Base-by-base conservation (phyloP, 768 basidiomycete genomes). In the Phaeotremella fagi region DNA sequence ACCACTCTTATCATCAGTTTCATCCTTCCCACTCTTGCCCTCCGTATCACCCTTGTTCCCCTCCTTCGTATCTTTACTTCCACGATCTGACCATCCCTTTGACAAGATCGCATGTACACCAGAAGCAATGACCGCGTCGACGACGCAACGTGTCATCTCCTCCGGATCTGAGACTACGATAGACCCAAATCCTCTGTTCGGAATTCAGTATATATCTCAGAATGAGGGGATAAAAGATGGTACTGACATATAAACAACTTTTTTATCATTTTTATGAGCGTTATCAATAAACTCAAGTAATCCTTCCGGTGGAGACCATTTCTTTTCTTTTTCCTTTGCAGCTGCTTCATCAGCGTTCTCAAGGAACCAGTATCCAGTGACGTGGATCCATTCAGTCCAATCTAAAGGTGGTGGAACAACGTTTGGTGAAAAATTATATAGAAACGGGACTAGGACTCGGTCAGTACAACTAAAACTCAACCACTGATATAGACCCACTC, bases 361-460 rank as follows among this genome's bases (percentile, higher is more conserved):
- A 42, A 99, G 80, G 81, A 90, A 92, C 94, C 94, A 99, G 73
- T 95, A 98, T 7, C 94, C 94, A 88, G 50, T 57, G 27, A 73
- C 70, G 46, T 88, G 85, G 59, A 98, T 97, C 90, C 92, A 97
- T 74, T 99, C 94, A 3, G 91, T 90, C 95, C 95, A 99, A 73
- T 99, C 94, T 50, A 98, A 76, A 2, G 94, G 94, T 24, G 86
- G 89, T 5, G 92, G 91, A 14, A 98, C 89, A 42, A 90, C 80
- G 26, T 82, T 79, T 1, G 91, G 88, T 66, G 89, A 92, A 71
- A 98, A 98, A 74, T 97, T 98, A 76, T 99, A 99, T 26, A 99
- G 75, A 78, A 98, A 99, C 2, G 94, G 94, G 45, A 94, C 88
- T 64, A n/a, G 15, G 28, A 55, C 22, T 51, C 43, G 47, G 16